Conservation (phyloP, 345 rosid species). For the Streptanthus diversifolius region DNA sequence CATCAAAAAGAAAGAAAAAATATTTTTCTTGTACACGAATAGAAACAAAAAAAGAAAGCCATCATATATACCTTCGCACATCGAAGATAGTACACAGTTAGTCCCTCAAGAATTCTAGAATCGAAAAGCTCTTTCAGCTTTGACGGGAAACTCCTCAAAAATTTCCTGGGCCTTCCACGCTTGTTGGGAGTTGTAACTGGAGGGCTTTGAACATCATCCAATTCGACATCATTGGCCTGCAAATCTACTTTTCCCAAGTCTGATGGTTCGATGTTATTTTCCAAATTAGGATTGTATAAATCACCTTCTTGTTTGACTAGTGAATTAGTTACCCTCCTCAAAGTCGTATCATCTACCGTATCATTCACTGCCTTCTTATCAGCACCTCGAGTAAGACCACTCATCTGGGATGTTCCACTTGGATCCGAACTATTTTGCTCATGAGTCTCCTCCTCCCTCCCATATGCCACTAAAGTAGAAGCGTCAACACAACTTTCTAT, state of each 20-base stretch:
- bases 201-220: slow-evolving; percentile 15
- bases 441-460: neutral
- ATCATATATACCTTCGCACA: slow-evolving; percentile 51
- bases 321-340: slow-evolving; percentile 35
- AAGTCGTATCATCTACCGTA: neutral
- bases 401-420: too few relatives aligned
- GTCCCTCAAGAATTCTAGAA: slow-evolving; percentile 75
- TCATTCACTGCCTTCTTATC: slow-evolving; percentile 2
- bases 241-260: slow-evolving; percentile 19
- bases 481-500: slow-evolving; percentile 19
- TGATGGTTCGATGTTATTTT: neutral
- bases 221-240: slow-evolving; percentile 10
- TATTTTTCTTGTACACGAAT: neutral
- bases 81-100: slow-evolving; percentile 60
- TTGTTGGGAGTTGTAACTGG: slow-evolving; percentile 24
- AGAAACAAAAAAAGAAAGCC: neutral
- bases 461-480: slow-evolving; percentile 6
- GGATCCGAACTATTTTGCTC: slow-evolving; percentile 1
- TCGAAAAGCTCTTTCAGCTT: slow-evolving; percentile 68
- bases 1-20: neutral
- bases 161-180: slow-evolving; percentile 44
- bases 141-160: slow-evolving; percentile 44
- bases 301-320: slow-evolving; percentile 14
- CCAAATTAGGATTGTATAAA: slow-evolving; percentile 7
- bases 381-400: neutral